Evolutionary conservation across 208 protist species (phyloP).

Genomic region (Leishmania arabica): DNA sequence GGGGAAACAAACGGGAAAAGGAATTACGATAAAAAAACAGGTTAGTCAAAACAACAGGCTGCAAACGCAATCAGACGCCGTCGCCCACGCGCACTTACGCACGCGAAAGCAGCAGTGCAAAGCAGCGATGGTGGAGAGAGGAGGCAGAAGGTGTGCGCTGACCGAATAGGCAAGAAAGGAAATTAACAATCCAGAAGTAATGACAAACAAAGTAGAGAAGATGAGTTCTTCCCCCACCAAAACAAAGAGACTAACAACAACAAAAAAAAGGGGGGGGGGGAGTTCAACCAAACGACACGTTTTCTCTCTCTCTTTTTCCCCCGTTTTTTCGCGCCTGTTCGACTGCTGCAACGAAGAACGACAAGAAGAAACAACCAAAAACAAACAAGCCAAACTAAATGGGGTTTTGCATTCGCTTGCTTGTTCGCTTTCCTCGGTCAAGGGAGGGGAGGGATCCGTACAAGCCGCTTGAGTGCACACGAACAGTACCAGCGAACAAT

Average conservation of each 20-base stretch:
- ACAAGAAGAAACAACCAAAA: neutral
- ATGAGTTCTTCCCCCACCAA: neutral
- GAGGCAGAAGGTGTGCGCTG: neutral
- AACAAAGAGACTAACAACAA: neutral
- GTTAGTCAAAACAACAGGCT: neutral
- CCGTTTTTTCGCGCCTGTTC: neutral
- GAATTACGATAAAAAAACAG: neutral
- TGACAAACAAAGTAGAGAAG: neutral
- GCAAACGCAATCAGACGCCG: neutral
- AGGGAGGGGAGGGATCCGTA: neutral
- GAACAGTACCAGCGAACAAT: neutral
- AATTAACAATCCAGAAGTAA: neutral
- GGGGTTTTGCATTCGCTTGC: neutral
- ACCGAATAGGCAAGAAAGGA: neutral
- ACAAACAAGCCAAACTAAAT: neutral
- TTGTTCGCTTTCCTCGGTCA: neutral
- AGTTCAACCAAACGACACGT: neutral
- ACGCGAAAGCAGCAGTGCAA: neutral
- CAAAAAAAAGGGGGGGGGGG: too few species aligned
- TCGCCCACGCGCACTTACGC: neutral
- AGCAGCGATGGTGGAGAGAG: neutral
- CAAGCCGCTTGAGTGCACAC: slow-evolving; percentile 1
- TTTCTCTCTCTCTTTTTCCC: neutral
- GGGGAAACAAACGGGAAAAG: neutral
- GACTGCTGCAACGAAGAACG: neutral